Evolutionary conservation across 2,329 filamentous ascomycete species (phyloP).

Genomic region (Lomentospora prolificans): DNA sequence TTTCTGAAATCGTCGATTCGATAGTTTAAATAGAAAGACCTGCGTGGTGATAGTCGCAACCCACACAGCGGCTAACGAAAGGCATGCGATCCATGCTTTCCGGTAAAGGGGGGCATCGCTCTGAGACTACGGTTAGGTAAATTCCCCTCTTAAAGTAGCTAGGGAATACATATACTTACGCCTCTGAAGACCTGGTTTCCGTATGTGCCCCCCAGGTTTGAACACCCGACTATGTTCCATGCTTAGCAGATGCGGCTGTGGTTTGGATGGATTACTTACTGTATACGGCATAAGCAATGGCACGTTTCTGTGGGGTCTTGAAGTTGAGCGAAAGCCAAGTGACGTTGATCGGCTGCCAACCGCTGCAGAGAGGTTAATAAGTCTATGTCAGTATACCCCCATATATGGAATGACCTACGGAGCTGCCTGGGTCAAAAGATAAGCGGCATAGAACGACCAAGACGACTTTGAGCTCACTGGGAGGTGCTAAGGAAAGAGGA

Average conservation of each 20-base stretch:
- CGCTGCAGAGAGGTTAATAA: neutral
- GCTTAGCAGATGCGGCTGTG: neutral
- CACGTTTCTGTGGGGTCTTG: slow-evolving; percentile 2
- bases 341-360: slow-evolving; percentile 2
- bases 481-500: neutral
- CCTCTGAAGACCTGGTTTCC: slow-evolving; percentile 5
- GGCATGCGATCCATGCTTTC: slow-evolving; percentile 1
- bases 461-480: slow-evolving; percentile 1
- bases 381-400: neutral
- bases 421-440: slow-evolving; percentile 2
- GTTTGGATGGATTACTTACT: neutral
- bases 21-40: neutral
- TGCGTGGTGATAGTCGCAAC: neutral
- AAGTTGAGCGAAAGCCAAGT: slow-evolving; percentile 4
- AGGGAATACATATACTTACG: neutral
- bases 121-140: neutral
- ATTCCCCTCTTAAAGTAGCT: neutral
- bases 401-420: neutral
- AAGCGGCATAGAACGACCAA: slow-evolving; percentile 1
- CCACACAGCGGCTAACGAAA: slow-evolving; percentile 1
- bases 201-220: neutral
- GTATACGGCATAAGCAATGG: slow-evolving; percentile 1
- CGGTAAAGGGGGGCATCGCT: slow-evolving; percentile 3
- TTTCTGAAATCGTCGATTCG: neutral
- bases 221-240: neutral